Percentiles rank a stretch among this genome's conserved stretches.
phyloP scores from a whole-genome alignment of 2,329 filamentous ascomycete genomes.

The Pestalotiopsis sp. region DNA sequence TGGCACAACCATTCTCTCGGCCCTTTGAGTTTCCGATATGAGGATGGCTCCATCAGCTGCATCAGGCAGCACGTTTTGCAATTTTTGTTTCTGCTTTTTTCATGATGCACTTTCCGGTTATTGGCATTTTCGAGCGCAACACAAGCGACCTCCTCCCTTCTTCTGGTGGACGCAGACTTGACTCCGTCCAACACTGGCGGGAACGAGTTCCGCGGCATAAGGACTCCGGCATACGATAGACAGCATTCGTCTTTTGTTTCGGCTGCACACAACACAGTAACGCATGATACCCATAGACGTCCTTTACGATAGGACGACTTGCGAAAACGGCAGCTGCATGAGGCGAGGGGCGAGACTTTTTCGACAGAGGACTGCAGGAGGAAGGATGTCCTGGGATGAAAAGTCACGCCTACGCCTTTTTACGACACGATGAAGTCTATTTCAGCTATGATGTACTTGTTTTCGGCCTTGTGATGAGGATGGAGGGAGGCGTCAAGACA shows the following conservation, averaged over 20 bases:
- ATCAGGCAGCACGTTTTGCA: constrained; percentile 24
- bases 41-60: constrained; percentile 22
- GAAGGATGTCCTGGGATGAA: constrained; percentile 30
- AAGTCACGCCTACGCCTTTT: constrained; percentile 25
- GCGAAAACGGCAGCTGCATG: constrained; percentile 34
- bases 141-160: constrained; percentile 31
- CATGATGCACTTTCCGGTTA: constrained; percentile 21
- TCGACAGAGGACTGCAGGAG: constrained; percentile 28
- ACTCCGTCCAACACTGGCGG: constrained; percentile 35
- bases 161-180: constrained; percentile 34
- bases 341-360: constrained; percentile 30
- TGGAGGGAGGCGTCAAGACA: constrained; percentile 28
- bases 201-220: constrained; percentile 34
- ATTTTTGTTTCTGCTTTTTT: constrained; percentile 24
- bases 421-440: constrained; percentile 36
- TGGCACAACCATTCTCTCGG: constrained; percentile 20
- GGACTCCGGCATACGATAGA: constrained; percentile 39
- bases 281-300: constrained; percentile 41
- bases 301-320: constrained; percentile 26
- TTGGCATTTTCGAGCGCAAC: constrained; percentile 25
- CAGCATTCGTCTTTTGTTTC: constrained; percentile 39
- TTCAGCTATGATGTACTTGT: constrained; percentile 35
- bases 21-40: constrained; percentile 13
- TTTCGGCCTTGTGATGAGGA: constrained; percentile 29
- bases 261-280: constrained; percentile 30